Evolutionary conservation across 2,329 filamentous ascomycete species (phyloP), one percentile per base, ranked within the genome.

Genomic region (Zymoseptoria crescenta): DNA sequence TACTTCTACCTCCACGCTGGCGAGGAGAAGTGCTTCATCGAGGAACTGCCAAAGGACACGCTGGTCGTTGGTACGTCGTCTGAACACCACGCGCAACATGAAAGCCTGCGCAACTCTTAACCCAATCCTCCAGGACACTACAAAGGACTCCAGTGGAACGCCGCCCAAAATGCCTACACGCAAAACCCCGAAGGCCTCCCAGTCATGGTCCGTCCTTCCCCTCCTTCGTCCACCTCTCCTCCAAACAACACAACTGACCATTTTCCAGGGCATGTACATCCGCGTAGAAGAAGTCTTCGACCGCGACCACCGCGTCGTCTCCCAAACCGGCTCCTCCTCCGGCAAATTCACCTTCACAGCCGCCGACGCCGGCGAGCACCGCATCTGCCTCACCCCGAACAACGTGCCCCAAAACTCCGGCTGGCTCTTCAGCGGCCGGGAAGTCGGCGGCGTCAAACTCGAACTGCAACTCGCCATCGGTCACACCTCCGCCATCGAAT

Each of bases 281-380:
- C 92, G 90, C 16, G 93, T 97, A 59, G 92, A 96, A 83, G 94
- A 99, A 80, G 83, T 88, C 70, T 99, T 99, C 77, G 92, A 97
- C 82, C 93, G 95, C 76, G 88, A 97, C 80, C 94, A 99, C 83
- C 91, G 92, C 64, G 89, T 99, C 62, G 89, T 97, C 64, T 89
- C 87, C 65, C 91, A 96, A 76, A 87, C 87, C 62, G 92, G 93
- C 69, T 76, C 82, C 49, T 77, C 84, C 61, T 79, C 83, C 50
- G 92, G 94, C 67, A 88, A 89, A 72, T 97, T 97, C 81, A 96
- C 93, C 70, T 97, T 99, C 83, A 91, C 87, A 66, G 90, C 94
- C 56, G 89, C 91, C 72, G 94, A 96, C 74, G 83, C 89, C n/a
- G 94, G 94, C 74, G 89, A 96, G 75, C 94, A 99, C 83, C 87